Evolutionary conservation across 2,329 filamentous ascomycete species (phyloP).

Genomic region (Fusarium sp.): DNA sequence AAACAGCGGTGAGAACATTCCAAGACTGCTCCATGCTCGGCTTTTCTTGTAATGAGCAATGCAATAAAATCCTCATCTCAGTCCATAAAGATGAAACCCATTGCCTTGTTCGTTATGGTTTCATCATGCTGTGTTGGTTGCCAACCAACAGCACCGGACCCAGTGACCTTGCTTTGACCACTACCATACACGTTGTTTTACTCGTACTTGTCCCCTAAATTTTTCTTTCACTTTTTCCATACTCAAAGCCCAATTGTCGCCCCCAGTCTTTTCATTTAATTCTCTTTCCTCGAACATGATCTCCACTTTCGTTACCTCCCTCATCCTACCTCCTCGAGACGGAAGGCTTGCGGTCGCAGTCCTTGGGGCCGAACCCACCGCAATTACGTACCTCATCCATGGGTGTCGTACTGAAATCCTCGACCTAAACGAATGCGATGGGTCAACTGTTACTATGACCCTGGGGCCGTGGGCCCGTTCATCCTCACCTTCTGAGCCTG

Average conservation of each 20-base stretch:
- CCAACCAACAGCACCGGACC: neutral
- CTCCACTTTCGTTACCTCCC: neutral
- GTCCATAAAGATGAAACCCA: neutral
- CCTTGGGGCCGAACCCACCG: neutral
- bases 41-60: neutral
- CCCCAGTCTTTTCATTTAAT: neutral
- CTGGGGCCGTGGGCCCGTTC: neutral
- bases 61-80: neutral
- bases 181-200: neutral
- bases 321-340: neutral
- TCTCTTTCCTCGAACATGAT: neutral
- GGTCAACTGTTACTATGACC: neutral
- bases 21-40: neutral
- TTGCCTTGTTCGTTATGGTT: neutral
- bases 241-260: rapidly evolving
- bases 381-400: neutral
- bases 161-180: neutral
- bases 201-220: neutral
- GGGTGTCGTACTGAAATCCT: neutral
- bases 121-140: neutral
- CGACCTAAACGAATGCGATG: neutral
- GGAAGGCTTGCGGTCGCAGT: neutral
- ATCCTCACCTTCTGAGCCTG: neutral
- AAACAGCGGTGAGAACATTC: neutral
- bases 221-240: neutral